Evolutionary conservation across 73 alveolate genomes (phyloP), one percentile per base, ranked within the genome.

Genomic region (Paramecium pentaurelia): DNA sequence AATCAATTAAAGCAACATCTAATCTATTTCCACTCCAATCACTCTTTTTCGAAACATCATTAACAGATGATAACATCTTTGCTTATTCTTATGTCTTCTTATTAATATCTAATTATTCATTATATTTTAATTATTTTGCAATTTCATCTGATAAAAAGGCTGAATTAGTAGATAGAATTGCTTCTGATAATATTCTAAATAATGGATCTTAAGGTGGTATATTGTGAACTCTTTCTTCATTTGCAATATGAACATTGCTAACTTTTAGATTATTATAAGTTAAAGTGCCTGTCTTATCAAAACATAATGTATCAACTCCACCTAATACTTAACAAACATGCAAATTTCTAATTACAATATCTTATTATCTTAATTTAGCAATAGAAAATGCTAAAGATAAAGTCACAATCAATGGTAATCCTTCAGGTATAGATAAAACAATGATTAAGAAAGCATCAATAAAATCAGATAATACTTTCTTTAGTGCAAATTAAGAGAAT

Each of bases 311-410:
- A 40, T 95, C 92, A 20, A 94, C 95, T 16, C 98, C 99, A n/a
- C 99, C 99, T 96, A 96, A 95, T 34, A 95, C 96, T 77, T 96
- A 97, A 91, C 98, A 95, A 16, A 97, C 97, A 14, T 96, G 70
- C 45, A 95, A 85, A 58, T 91, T 92, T 86, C 95, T 95, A 12
- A 95, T 96, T 75, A 95, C 92, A 77, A 90, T 92, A 45, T 94
- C 86, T 16, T 91, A 93, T 37, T 92, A 85, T 51, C 77, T 94
- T 95, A 95, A 80, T 87, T 92, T 94, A 58, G 86, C 86, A 60
- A 94, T 95, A 12, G 98, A 95, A 58, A 91, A 95, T 9, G 98
- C 97, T 49, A 95, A 80, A 6, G 96, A 85, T 10, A 95, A 58
- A 68, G 96, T 95, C 27, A 95, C 98, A 25, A 96, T 95, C 16